These are phyloP conservation scores for Candida jianshihensis DNA, from an alignment of 805 yeast species.

Conservation along the genomic window DNA sequence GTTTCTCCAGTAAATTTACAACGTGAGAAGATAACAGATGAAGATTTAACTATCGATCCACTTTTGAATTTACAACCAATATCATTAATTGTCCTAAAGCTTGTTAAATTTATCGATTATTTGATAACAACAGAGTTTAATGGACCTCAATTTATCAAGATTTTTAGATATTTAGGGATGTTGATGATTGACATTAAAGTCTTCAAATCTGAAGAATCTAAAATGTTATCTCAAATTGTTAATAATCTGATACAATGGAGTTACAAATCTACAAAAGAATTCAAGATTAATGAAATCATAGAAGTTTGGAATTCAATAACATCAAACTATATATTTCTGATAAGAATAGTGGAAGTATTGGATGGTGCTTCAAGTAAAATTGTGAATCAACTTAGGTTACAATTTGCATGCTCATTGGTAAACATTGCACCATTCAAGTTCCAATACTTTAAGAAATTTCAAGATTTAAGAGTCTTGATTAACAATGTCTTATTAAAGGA, in stretches of 20 bases:
- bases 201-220: neutral
- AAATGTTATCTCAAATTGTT: neutral
- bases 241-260: conserved; percentile 6
- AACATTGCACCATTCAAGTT: conserved; percentile 1
- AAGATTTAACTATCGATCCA: conserved; percentile 3
- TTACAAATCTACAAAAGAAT: neutral
- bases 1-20: neutral
- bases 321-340: neutral
- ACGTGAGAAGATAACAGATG: neutral
- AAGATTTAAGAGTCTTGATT: neutral
- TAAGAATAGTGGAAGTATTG: conserved; percentile 8
- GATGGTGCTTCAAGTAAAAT: neutral
- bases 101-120: conserved; percentile 2
- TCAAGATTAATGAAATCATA: neutral
- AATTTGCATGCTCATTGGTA: neutral
- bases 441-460: neutral
- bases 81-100: conserved; percentile 1
- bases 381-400: conserved; percentile 2
- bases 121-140: neutral
- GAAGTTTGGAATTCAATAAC: conserved; percentile 4
- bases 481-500: neutral
- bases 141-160: neutral
- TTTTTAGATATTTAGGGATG: conserved; percentile 5
- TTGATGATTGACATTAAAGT: conserved; percentile 9
- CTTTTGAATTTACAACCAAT: conserved; percentile 3